phyloP scores from a whole-genome alignment of 1,139 yeast species.

The Yamadazyma oceani region DNA sequence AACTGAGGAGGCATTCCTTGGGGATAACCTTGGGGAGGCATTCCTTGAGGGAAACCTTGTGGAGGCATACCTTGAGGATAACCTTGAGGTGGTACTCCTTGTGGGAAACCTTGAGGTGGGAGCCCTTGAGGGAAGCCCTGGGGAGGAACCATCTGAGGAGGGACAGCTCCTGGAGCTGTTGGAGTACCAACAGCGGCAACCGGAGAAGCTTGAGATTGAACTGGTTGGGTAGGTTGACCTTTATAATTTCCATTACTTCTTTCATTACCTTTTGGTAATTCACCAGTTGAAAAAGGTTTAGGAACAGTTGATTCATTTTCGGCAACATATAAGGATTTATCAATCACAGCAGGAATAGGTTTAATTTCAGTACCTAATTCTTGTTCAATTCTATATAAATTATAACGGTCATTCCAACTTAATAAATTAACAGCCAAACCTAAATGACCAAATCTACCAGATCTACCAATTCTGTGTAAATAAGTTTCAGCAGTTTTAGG shows the following conservation, averaged over 20 bases:
- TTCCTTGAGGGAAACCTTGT: slow-evolving; percentile 3
- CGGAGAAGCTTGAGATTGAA: slow-evolving; percentile 14
- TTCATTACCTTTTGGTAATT: slow-evolving; percentile 55
- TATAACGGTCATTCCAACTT: slow-evolving; percentile 96
- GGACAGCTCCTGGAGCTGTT: slow-evolving; percentile 6
- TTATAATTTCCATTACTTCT: slow-evolving; percentile 44
- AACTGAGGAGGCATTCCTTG: slow-evolving; percentile 17
- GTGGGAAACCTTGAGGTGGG: slow-evolving; percentile 17
- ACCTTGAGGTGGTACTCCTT: slow-evolving; percentile 12
- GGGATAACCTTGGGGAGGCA: slow-evolving; percentile 15
- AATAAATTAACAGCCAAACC: slow-evolving; percentile 96
- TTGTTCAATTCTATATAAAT: slow-evolving; percentile 91
- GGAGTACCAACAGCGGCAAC: slow-evolving; percentile 12
- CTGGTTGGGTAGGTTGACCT: slow-evolving; percentile 47
- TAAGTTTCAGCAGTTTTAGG: slow-evolving; percentile 98
- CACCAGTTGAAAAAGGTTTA: slow-evolving; percentile 79
- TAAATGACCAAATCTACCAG: slow-evolving; percentile 97
- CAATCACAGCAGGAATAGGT: slow-evolving; percentile 92
- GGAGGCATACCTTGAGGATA: slow-evolving; percentile 8
- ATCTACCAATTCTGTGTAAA: slow-evolving; percentile 97
- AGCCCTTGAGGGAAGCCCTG: slow-evolving; percentile 11
- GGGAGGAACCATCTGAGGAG: slow-evolving; percentile 14
- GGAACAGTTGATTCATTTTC: slow-evolving; percentile 78
- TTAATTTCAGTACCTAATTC: slow-evolving; percentile 97
- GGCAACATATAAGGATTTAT: slow-evolving; percentile 84